phyloP scores from a whole-genome alignment of 495 filamentous ascomycete species.

The Talaromyces nanjingensis region DNA sequence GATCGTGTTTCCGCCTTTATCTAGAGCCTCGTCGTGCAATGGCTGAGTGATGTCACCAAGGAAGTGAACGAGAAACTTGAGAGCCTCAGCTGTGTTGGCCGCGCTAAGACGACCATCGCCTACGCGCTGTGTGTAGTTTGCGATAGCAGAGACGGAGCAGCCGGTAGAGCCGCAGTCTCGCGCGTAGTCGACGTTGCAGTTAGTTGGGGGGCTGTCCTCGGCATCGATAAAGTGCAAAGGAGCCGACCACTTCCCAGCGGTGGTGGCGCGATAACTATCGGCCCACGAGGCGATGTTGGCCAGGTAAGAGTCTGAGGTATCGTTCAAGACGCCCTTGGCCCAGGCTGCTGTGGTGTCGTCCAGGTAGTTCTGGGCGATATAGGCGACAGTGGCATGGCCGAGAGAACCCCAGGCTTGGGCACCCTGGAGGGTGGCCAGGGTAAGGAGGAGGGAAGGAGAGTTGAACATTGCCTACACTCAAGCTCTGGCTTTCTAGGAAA shows the following conservation, averaged over 20 bases:
- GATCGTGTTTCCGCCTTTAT: slow-evolving; percentile 54
- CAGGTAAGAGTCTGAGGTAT: background rate
- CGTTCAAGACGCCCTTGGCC: slow-evolving; percentile 38
- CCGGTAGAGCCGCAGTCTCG: slow-evolving; percentile 49
- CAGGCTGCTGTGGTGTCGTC: slow-evolving; percentile 54
- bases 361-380: slow-evolving; percentile 50
- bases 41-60: slow-evolving; percentile 59
- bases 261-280: slow-evolving; percentile 48
- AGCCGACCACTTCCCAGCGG: slow-evolving; percentile 43
- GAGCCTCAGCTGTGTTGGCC: slow-evolving; percentile 17
- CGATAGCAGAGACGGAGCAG: slow-evolving; percentile 55
- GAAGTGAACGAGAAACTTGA: slow-evolving; percentile 54
- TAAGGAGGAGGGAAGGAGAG: background rate
- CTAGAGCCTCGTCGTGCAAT: slow-evolving; percentile 52
- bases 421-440: slow-evolving; percentile 2
- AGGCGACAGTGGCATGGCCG: slow-evolving; percentile 57
- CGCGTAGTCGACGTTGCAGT: slow-evolving; percentile 47
- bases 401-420: slow-evolving; percentile 45
- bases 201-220: slow-evolving; percentile 49
- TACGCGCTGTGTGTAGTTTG: slow-evolving; percentile 40
- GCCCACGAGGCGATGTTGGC: slow-evolving; percentile 1
- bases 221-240: slow-evolving; percentile 45
- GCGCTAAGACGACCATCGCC: background rate
- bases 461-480: background rate
- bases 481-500: background rate